Percentiles rank a stretch among this genome's conserved stretches.
Evolutionary conservation across 768 basidiomycete genomes (phyloP).

Genomic region (Trametes cingulata): DNA sequence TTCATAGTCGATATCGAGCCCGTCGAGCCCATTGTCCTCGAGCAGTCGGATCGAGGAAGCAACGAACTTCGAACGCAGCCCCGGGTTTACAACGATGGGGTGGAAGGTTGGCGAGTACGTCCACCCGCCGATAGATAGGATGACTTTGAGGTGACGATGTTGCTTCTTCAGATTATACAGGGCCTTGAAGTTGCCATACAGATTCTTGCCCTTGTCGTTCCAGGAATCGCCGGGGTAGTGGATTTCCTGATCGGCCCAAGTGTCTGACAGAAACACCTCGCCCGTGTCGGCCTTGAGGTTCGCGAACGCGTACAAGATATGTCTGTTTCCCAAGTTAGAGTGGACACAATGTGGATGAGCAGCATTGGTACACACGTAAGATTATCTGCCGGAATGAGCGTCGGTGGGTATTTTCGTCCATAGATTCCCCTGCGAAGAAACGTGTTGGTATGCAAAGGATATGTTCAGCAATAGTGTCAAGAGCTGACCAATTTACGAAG

Average conservation of each 20-base stretch:
- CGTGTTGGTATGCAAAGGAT: neutral
- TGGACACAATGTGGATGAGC: neutral
- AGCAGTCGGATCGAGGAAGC: conserved; percentile 73
- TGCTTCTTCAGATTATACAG: conserved; percentile 89
- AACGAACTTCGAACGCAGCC: conserved; percentile 76
- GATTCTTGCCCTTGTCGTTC: conserved; percentile 87
- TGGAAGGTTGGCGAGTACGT: conserved; percentile 89
- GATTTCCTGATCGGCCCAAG: conserved; percentile 96
- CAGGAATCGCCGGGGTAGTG: conserved; percentile 95
- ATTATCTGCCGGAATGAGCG: conserved; percentile 76
- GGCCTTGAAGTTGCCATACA: conserved; percentile 95
- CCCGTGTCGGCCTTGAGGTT: conserved; percentile 83
- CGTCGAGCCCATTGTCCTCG: conserved; percentile 92
- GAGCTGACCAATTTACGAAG: conserved; percentile 71
- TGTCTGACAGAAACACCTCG: conserved; percentile 85
- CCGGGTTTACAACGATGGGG: conserved; percentile 68
- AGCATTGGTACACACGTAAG: conserved; percentile 64
- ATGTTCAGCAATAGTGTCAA: neutral
- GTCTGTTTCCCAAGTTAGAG: conserved; percentile 42
- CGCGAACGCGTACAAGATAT: conserved; percentile 92
- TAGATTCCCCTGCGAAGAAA: conserved; percentile 79
- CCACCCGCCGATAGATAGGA: conserved; percentile 95
- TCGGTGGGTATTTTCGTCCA: conserved; percentile 88
- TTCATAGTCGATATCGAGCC: conserved; percentile 91
- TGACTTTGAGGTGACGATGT: conserved; percentile 75